Base-by-base conservation (phyloP, 306 rosid genomes). In the Vigna radiata region DNA sequence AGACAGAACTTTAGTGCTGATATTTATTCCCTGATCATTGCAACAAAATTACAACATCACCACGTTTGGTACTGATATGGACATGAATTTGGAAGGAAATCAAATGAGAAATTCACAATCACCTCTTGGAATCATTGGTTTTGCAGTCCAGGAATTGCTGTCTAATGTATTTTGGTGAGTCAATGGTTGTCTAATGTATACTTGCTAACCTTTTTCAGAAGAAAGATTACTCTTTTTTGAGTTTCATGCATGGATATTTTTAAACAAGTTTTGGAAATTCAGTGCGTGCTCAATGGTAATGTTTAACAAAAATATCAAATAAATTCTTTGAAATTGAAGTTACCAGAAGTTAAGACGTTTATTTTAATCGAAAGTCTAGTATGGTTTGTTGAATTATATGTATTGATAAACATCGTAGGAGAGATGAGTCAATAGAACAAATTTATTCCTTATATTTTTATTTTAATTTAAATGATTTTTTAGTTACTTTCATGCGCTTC, bases 1-100 rank as follows among this genome's bases (percentile, higher is more conserved):
- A 94, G 77, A 82, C 85, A 69, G 99, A 95, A 52, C 97, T 95
- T 62, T 95, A 91, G 87, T 9, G 64, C 63, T 68, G 54, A 72
- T 17, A 70, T 31, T 43, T 60, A 43, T 48, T 62, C 47, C 59
- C 56, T 61, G 68, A 63, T 64, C 44, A 27, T 78, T 21, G 29
- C 9, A 36, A 82, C 77, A 36, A 17, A n/a, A 47, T 49, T 77
- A 56, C 54, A 31, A 56, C 54, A 31, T 75, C 68, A 44, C 61
- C 41, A 44, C 37, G 52, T 79, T 81, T 56, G 11, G 61, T 44
- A 33, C 56, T 53, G 74, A 61, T 50, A 66, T 53, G 50, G 50
- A 46, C 50, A 58, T 3, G 78, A 62, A 54, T 59, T 72, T 77
- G 81, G 48, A 72, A 59, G 31, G 72, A 39, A 68, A 76, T 53